Percentiles rank a stretch among this genome's conserved stretches.
phyloP scores from a whole-genome alignment of 106 monocot species.

The Acanthochlamys bracteata region DNA sequence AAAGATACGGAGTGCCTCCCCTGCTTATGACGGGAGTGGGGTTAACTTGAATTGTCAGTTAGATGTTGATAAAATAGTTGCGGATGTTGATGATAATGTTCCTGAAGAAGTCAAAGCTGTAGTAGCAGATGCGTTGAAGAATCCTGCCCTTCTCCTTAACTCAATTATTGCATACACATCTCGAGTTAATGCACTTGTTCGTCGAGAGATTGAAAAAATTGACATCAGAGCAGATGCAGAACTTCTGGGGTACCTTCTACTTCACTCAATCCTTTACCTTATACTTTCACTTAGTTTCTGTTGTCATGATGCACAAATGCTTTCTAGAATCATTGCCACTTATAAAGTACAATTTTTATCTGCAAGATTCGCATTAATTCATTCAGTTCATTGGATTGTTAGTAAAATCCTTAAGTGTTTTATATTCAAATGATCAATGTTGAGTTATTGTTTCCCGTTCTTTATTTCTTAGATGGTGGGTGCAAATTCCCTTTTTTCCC shows the following conservation, averaged over 20 bases:
- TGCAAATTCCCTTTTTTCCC: too few relatives aligned
- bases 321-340: too few relatives aligned
- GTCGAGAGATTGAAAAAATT: slow-evolving; percentile 85
- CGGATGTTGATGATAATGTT: slow-evolving; percentile 67
- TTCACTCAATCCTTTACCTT: too few relatives aligned
- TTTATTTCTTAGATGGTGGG: too few relatives aligned
- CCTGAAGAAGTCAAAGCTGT: slow-evolving; percentile 69
- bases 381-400: too few relatives aligned
- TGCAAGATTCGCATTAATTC: too few relatives aligned
- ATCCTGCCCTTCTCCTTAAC: slow-evolving; percentile 70
- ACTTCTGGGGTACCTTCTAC: slow-evolving; percentile 55
- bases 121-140: slow-evolving; percentile 47
- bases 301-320: too few relatives aligned
- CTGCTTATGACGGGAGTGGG: slow-evolving; percentile 82
- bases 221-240: slow-evolving; percentile 93
- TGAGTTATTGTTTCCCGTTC: too few relatives aligned
- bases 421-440: too few relatives aligned
- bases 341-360: too few relatives aligned
- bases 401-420: too few relatives aligned
- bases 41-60: slow-evolving; percentile 51
- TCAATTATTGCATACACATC: slow-evolving; percentile 53
- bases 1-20: slow-evolving; percentile 59
- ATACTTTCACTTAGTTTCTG: too few relatives aligned
- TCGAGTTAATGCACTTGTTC: slow-evolving; percentile 51
- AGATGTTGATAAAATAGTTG: slow-evolving; percentile 59